Conservation (phyloP, 1,139 yeast genomes). For the Eremothecium gossypii region DNA sequence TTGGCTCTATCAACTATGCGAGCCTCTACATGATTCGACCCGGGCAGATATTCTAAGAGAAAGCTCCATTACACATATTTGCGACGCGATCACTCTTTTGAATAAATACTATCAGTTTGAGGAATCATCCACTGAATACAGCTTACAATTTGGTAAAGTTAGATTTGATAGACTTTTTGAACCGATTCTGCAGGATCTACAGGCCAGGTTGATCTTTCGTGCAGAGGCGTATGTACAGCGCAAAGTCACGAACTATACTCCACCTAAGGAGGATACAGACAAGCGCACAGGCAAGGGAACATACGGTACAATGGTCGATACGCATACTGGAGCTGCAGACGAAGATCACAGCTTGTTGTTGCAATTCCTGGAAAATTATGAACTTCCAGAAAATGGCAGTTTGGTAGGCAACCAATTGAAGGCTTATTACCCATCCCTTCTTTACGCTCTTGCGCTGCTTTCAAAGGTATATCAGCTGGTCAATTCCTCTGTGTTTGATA, state of each 20-base stretch:
- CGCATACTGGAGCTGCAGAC: slow-evolving; percentile 11
- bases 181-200: slow-evolving; percentile 69
- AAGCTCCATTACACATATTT: slow-evolving; percentile 51
- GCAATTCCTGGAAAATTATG: slow-evolving; percentile 14
- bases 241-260: slow-evolving; percentile 56
- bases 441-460: slow-evolving; percentile 58
- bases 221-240: slow-evolving; percentile 65
- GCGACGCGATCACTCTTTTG: slow-evolving; percentile 66
- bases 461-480: slow-evolving; percentile 75
- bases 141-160: slow-evolving; percentile 27
- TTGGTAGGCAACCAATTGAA: slow-evolving; percentile 7
- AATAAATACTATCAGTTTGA: slow-evolving; percentile 63
- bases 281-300: slow-evolving; percentile 5
- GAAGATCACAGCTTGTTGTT: slow-evolving; percentile 9
- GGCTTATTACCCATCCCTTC: slow-evolving; percentile 65
- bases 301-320: slow-evolving; percentile 5
- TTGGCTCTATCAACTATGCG: slow-evolving; percentile 57
- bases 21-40: slow-evolving; percentile 65
- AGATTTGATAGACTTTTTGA: slow-evolving; percentile 54
- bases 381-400: slow-evolving; percentile 10
- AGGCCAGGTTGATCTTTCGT: slow-evolving; percentile 68
- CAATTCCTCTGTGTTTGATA: slow-evolving; percentile 72
- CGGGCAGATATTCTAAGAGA: slow-evolving; percentile 64
- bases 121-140: slow-evolving; percentile 31
- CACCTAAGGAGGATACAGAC: slow-evolving; percentile 47